Evolutionary conservation across 1,139 yeast species (phyloP).

Genomic region (Entelexis paramagnoliae): DNA sequence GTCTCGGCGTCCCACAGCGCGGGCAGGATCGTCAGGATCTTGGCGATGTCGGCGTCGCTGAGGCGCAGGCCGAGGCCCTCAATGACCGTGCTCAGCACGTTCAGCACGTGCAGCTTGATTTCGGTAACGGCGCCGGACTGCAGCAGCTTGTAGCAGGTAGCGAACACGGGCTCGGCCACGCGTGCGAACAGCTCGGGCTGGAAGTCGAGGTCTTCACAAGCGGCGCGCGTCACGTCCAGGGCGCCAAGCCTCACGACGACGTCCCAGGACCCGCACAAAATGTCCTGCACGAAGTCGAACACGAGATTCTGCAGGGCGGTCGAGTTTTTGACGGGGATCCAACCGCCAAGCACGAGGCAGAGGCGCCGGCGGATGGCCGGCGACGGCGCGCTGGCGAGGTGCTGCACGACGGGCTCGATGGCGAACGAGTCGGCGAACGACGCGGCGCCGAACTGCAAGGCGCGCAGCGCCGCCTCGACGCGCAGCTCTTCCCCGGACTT

Average conservation of each 20-base stretch:
- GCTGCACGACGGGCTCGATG: constrained; percentile 50
- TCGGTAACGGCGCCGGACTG: constrained; percentile 47
- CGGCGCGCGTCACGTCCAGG: constrained; percentile 55
- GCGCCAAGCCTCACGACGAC: constrained; percentile 67
- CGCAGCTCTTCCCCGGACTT: constrained; percentile 44
- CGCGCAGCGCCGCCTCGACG: constrained; percentile 73
- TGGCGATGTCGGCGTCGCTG: constrained; percentile 31
- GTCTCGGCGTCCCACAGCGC: constrained; percentile 57
- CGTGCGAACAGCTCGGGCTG: constrained; percentile 48
- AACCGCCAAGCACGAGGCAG: constrained; percentile 64
- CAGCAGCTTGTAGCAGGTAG: constrained; percentile 39
- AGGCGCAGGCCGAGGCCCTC: constrained; percentile 40
- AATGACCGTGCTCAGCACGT: constrained; percentile 54
- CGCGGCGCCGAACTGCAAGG: constrained; percentile 66
- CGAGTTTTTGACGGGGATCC: constrained; percentile 63
- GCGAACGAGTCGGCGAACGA: constrained; percentile 43
- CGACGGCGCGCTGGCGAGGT: constrained; percentile 35
- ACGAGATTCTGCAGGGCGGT: constrained; percentile 44
- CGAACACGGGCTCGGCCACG: constrained; percentile 46
- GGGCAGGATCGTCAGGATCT: constrained; percentile 55
- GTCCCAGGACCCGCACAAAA: constrained; percentile 37
- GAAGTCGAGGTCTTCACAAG: constrained; percentile 83
- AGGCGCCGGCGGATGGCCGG: constrained; percentile 68
- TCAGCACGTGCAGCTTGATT: constrained; percentile 59
- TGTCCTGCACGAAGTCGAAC: constrained; percentile 39